Base-by-base conservation (phyloP, 106 monocot species). In the Platanthera zijinensis region DNA sequence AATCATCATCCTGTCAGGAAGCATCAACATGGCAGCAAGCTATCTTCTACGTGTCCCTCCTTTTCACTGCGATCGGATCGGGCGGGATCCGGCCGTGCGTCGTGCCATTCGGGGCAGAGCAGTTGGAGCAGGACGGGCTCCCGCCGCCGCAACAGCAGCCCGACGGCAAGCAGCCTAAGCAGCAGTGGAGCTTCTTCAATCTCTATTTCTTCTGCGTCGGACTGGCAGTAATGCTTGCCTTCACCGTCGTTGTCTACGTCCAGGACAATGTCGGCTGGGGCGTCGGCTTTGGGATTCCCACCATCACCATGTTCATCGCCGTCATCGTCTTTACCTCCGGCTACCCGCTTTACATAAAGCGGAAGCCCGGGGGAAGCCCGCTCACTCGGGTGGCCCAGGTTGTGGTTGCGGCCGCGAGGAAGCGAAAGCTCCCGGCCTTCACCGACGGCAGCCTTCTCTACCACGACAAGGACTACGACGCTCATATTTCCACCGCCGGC, bases 231-330 rank as follows among this genome's bases (percentile, higher is more conserved):
- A 74, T 91, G 52, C 48, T 91, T 8, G 85, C 91, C 6, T 83
- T 91, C 39, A 91, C 91, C 6, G 85, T 82, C 46, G 75, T 88
- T 57, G 85, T 88, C 48, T 91, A 91, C 78, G 46, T 91, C 4
- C 91, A 88, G 61, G 91, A 91, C 72, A 86, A 91, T 50, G 88
- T 91, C 1, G 91, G 91, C 7, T 86, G 91, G 87, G 91, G 91
- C 1, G 68, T 80, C 64, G 91, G 91, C 3, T 64, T 88, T 21
- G 91, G 91, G 8, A 84, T 91, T 47, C 85, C 91, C 8, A 75
- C 86, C 5, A n/a, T 77, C 0, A 84, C 88, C 51, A 91, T 91
- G 91, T 83, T 6, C 17, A n/a, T 91, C 10, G 85, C 91, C n/a
- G 75, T 88, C 3, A 74, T 61, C 3, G 71, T 84, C 2, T 86